A percentile compares a stretch with the other conserved stretches of the same genome.
Evolutionary conservation across 371 early-diverging fungal species (phyloP).

Genomic region (Lichtheimia corymbifera): DNA sequence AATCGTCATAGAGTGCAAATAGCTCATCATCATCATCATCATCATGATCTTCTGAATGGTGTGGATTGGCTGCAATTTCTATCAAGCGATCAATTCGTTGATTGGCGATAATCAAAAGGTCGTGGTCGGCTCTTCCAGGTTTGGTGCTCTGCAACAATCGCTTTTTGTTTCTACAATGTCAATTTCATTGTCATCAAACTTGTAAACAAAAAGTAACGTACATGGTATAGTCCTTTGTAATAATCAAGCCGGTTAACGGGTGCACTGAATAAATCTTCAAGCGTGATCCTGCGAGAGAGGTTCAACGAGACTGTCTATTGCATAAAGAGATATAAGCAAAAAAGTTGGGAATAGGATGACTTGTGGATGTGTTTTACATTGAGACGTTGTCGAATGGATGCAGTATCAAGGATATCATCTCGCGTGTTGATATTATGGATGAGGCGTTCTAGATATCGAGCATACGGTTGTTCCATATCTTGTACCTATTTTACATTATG

Average conservation of each 20-base stretch:
- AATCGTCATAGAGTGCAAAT: conserved; percentile 14
- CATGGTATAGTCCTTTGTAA: conserved; percentile 51
- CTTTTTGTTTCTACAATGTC: conserved; percentile 6
- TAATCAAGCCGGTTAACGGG: conserved; percentile 49
- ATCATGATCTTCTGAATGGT: conserved; percentile 11
- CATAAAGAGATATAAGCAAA: background rate
- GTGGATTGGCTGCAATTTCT: conserved; percentile 17
- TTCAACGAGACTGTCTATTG: conserved; percentile 31
- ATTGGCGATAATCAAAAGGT: conserved; percentile 35
- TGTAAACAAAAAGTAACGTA: conserved; percentile 16
- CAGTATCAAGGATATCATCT: conserved; percentile 33
- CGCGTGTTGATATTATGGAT: conserved; percentile 40
- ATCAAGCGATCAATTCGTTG: conserved; percentile 40
- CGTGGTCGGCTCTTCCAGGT: conserved; percentile 40
- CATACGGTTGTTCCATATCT: conserved; percentile 56
- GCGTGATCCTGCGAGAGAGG: conserved; percentile 27
- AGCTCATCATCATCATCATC: conserved; percentile 18
- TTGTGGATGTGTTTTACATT: conserved; percentile 9
- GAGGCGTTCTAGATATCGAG: conserved; percentile 42
- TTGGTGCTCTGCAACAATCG: conserved; percentile 42
- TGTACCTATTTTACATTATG: conserved; percentile 26
- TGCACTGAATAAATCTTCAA: conserved; percentile 46
- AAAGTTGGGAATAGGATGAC: too few relatives aligned
- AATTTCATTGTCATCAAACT: background rate
- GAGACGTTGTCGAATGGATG: conserved; percentile 27